A percentile compares a stretch with the other conserved stretches of the same genome.
Conservation (phyloP, 116 monocot species). For the Dioscorea cayenensis region DNA sequence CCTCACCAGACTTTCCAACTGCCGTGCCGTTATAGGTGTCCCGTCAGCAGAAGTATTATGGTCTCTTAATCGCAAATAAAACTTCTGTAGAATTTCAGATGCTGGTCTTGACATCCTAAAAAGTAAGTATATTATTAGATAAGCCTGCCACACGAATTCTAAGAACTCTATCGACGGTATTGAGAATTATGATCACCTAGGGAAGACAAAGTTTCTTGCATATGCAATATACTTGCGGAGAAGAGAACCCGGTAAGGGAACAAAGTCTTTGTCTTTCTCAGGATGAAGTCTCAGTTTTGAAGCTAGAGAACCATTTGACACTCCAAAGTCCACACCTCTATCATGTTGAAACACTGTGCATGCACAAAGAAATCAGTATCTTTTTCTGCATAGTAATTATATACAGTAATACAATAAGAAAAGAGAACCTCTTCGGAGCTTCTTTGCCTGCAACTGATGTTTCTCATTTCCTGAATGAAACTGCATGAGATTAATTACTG, state of each 20-base stretch:
- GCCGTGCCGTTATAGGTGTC: conserved; percentile 94
- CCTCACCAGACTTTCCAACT: conserved; percentile 90
- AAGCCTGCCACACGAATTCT: not conserved
- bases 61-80: conserved; percentile 86
- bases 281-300: conserved; percentile 69
- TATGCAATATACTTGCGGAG: conserved; percentile 97
- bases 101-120: conserved; percentile 77
- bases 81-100: conserved; percentile 75
- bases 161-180: not conserved
- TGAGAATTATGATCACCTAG: conserved; percentile 40
- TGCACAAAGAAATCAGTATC: not conserved
- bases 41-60: conserved; percentile 80
- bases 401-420: conserved; percentile 5
- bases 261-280: conserved; percentile 76
- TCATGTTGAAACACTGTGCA: conserved; percentile 34
- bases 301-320: conserved; percentile 40
- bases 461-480: conserved; percentile 66
- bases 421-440: conserved; percentile 43
- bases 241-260: conserved; percentile 77
- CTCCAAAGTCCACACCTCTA: conserved; percentile 24
- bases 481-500: conserved; percentile 32
- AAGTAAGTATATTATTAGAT: conserved; percentile 9
- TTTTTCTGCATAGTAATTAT: not conserved
- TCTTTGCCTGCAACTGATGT: conserved; percentile 41
- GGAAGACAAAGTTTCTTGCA: conserved; percentile 76